Conservation (phyloP, 352 stramenopile species). For the Phytophthora tentaculata region DNA sequence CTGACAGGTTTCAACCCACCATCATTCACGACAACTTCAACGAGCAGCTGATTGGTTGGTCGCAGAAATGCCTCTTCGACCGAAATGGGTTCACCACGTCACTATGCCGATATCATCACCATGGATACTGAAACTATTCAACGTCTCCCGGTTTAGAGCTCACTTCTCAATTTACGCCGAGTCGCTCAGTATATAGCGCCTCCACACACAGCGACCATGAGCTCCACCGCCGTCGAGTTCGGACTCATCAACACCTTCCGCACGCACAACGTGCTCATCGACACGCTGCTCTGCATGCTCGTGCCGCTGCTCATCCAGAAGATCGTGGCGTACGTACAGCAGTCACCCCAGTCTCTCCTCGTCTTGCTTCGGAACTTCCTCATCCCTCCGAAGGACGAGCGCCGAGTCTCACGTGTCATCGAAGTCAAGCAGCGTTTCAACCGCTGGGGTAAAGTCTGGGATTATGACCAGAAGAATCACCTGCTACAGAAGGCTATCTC, state of each 20-base stretch:
- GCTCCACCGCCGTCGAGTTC: slow-evolving; percentile 54
- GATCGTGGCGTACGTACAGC: slow-evolving; percentile 35
- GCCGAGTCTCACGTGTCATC: slow-evolving; percentile 40
- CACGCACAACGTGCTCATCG: slow-evolving; percentile 55
- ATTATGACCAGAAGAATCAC: slow-evolving; percentile 52
- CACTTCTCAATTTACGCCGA: slow-evolving; percentile 27
- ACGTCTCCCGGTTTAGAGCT: not conserved
- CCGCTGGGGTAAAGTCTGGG: slow-evolving; percentile 42
- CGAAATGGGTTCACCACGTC: slow-evolving; percentile 26
- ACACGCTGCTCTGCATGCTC: slow-evolving; percentile 65
- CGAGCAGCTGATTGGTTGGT: slow-evolving; percentile 9
- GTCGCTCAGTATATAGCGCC: not conserved
- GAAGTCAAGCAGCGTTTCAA: slow-evolving; percentile 52
- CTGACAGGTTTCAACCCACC: slow-evolving; percentile 27
- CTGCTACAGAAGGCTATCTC: slow-evolving; percentile 66
- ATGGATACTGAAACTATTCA: not conserved
- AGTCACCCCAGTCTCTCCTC: slow-evolving; percentile 30
- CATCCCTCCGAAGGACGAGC: slow-evolving; percentile 18
- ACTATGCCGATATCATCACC: slow-evolving; percentile 8
- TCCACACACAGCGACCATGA: slow-evolving; percentile 19
- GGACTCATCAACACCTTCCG: slow-evolving; percentile 62
- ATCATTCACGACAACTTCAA: slow-evolving; percentile 34
- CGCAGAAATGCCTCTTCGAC: not conserved
- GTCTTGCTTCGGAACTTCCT: slow-evolving; percentile 22
- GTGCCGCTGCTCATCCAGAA: slow-evolving; percentile 61